Base-by-base conservation (phyloP, 2,329 filamentous ascomycete species). In the Fusarium succisae region DNA sequence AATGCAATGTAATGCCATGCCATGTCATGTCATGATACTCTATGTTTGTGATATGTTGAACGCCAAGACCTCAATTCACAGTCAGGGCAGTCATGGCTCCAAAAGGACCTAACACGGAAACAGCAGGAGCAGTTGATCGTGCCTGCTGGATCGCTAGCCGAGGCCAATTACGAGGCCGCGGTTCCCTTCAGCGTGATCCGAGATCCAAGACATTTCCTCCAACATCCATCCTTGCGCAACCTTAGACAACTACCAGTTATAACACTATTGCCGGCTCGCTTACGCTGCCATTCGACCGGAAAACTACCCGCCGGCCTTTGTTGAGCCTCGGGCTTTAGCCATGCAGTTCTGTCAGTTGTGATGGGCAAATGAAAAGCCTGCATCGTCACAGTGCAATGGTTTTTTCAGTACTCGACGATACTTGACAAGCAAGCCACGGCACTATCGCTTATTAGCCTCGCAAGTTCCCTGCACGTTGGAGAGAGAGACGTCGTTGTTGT, bases 351-450 rank as follows among this genome's bases (percentile, higher is more conserved):
- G 64, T 75, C 76, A 73, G 54, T 66, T 67, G 26, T 68, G 70
- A 74, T 66, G 64, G 70, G 56, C 76, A 76, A 78, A 77, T 78
- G 63, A 74, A 69, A 60, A 47, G 44, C 18, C 73, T 15, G 56
- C 30, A 50, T 55, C 45, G 24, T 57, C 76, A 78, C 76, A 78
- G 76, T 78, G 76, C 75, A 76, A 68, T 61, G 48, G 68, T 69
- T 68, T 70, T 69, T 43, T 9, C 65, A 75, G 70, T 78, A 78
- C 75, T 66, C 65, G 59, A 54, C 50, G 65, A 73, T 78, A 78
- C 76, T 56, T 77, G 55, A 50, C 57, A 68, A 59, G 61, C 73
- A 63, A 63, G 54, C 63, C 66, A 68, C 63, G 35, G 61, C 73
- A 66, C 69, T 70, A 74, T 75, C 65, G 73, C 72, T 75, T 72